Conservation (phyloP, 257 asterid species). For the Solanum gracilifrons region DNA sequence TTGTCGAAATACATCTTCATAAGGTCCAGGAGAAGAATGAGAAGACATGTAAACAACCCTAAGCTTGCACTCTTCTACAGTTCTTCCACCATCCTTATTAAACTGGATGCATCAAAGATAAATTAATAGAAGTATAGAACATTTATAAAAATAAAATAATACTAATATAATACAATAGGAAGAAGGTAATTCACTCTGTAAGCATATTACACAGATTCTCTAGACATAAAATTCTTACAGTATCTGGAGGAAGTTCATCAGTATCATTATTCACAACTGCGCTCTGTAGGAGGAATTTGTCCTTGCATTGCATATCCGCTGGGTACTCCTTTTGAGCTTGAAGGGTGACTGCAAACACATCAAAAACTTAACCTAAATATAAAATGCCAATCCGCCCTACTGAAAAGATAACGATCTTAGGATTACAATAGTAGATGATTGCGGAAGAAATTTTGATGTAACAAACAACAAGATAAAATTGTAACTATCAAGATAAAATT, state of each 20-base stretch:
- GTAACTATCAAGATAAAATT: not conserved
- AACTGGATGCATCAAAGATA: slow-evolving; percentile 32
- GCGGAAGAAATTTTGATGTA: not conserved
- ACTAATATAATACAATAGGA: not conserved
- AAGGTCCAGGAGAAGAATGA: slow-evolving; percentile 14
- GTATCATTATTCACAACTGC: slow-evolving; percentile 36
- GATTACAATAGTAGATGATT: not conserved
- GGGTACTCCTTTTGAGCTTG: slow-evolving; percentile 79
- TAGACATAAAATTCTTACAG: slow-evolving; percentile 28
- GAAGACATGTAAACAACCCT: slow-evolving; percentile 51
- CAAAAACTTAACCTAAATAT: not conserved
- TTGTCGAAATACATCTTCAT: slow-evolving; percentile 19
- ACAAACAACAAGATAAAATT: not conserved
- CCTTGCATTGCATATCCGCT: slow-evolving; percentile 71
- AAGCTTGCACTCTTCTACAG: slow-evolving; percentile 60
- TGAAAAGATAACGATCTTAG: not conserved
- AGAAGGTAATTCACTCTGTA: not conserved
- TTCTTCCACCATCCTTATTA: slow-evolving; percentile 45
- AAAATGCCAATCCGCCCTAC: not conserved
- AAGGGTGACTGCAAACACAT: slow-evolving; percentile 48
- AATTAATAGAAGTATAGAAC: not conserved
- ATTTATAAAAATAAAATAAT: not conserved
- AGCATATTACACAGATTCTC: not conserved
- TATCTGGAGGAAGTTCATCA: slow-evolving; percentile 55
- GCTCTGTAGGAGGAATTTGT: slow-evolving; percentile 72